These are phyloP conservation scores for Barbarea vulgaris DNA, from an alignment of 345 rosid genomes.

Conservation along the genomic window DNA sequence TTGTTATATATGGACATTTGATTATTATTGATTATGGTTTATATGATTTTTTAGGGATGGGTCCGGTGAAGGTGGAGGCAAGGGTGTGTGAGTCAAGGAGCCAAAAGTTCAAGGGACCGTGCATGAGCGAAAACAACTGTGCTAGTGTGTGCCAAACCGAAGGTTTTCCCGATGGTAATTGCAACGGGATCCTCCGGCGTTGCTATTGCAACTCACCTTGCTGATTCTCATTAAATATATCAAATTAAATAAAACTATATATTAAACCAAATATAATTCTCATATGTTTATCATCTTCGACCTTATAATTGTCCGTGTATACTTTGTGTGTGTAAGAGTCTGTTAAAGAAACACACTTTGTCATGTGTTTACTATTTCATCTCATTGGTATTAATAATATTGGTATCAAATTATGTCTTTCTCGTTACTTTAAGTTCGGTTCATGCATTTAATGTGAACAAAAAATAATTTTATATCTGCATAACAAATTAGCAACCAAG, in stretches of 20 bases:
- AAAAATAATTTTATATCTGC: neutral
- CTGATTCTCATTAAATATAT: neutral
- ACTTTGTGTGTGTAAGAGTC: neutral
- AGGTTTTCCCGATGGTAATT: slow-evolving; percentile 7
- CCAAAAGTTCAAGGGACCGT: neutral
- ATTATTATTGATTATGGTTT: too few species aligned
- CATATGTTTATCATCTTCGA: neutral
- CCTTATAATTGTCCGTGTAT: neutral
- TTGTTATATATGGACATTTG: too few species aligned
- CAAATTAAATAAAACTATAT: neutral
- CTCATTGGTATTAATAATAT: neutral
- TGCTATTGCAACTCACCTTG: slow-evolving; percentile 8
- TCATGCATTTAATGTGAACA: neutral
- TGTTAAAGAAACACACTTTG: neutral
- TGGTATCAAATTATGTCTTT: neutral
- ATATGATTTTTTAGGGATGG: neutral
- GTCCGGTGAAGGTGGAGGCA: slow-evolving; percentile 1
- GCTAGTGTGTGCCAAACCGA: neutral
- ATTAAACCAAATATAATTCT: neutral
- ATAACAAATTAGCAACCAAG: neutral
- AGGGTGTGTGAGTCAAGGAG: neutral
- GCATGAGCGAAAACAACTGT: neutral
- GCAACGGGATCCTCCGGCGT: neutral
- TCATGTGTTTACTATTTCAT: neutral
- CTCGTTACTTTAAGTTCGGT: neutral